Base-by-base conservation (phyloP, 257 asterid species). In the Asclepias syriaca region DNA sequence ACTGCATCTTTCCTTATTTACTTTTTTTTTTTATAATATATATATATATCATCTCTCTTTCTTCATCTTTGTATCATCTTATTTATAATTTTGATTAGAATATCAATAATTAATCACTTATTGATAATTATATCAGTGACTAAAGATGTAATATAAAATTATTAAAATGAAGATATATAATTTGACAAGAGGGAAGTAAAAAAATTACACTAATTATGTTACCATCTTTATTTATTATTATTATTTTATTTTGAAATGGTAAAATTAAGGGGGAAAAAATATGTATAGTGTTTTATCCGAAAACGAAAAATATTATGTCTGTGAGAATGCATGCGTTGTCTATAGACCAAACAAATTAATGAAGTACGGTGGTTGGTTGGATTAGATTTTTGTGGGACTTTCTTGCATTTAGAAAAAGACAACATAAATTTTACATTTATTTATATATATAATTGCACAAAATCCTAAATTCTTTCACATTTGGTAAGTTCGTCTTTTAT, bases 1-100 rank as follows among this genome's bases (percentile, higher is more conserved):
- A 82, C 6, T 82, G 95, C 13, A 86, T 74, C 81, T 65, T 78
- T 65, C 48, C 48, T 75, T 71, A 55, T 78, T 82, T 75, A 65
- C 76, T 63, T 66, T 71, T 67, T 72, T 70, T 67, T 29, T 21
- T 61, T 51, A 34, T 34, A 34, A 34, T 34, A 34, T 18, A 6
- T n/a, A 32, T 32, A 32, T 14, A 51, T 15, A 53, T 32, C 29
- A 32, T 53, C 53, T 69, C 73, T 50, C 13, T 49, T 24, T 53
- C 46, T 5, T 66, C 14, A 18, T 16, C 0, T 9, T 40, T 9
- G 6, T 9, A 40, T 5, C 6, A 40, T 40, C 8, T 1, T 5
- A 40, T 40, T 40, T 40, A 5, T 40, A 40, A 40, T 40, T 5
- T 40, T 24, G 27, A 24, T 43, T 0, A 34, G 39, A 34, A 34